Conservation (phyloP, 305 asterid genomes). For the Petunia hybrid region DNA sequence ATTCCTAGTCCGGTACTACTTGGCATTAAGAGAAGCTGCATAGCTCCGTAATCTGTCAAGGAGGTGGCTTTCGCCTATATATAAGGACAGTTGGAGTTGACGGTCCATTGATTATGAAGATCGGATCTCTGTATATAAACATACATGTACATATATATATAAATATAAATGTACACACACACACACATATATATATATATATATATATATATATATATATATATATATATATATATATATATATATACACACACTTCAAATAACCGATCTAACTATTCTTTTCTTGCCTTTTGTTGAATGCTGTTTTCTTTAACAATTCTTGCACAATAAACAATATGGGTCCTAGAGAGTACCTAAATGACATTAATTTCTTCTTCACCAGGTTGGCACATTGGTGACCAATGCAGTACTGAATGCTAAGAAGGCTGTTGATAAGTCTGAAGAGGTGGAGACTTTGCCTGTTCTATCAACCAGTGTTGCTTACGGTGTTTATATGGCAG, state of each 20-base stretch:
- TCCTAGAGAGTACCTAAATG: slow-evolving; percentile 12
- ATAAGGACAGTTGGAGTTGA: too few species aligned
- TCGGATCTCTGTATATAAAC: too few species aligned
- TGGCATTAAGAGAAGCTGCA: too few species aligned
- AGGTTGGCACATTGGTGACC: slow-evolving; percentile 88
- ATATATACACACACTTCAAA: neutral
- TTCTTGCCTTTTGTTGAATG: neutral
- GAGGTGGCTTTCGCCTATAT: too few species aligned
- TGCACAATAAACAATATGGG: slow-evolving; percentile 11
- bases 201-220: too few species aligned
- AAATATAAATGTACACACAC: too few species aligned
- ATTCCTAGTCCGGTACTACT: too few species aligned
- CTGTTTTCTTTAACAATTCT: slow-evolving; percentile 3
- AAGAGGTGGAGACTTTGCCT: slow-evolving; percentile 78
- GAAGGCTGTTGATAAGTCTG: slow-evolving; percentile 71
- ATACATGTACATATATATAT: too few species aligned
- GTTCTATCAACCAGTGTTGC: slow-evolving; percentile 79
- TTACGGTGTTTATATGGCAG: slow-evolving; percentile 88
- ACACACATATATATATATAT: too few species aligned
- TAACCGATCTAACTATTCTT: slow-evolving; percentile 12
- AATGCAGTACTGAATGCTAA: slow-evolving; percentile 79
- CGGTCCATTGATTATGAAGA: too few species aligned
- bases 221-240: neutral
- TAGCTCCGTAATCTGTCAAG: too few species aligned
- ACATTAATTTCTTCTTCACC: slow-evolving; percentile 35